phyloP scores from a whole-genome alignment of 169 alveolate genomes.

The Cryptosporidium muris region DNA sequence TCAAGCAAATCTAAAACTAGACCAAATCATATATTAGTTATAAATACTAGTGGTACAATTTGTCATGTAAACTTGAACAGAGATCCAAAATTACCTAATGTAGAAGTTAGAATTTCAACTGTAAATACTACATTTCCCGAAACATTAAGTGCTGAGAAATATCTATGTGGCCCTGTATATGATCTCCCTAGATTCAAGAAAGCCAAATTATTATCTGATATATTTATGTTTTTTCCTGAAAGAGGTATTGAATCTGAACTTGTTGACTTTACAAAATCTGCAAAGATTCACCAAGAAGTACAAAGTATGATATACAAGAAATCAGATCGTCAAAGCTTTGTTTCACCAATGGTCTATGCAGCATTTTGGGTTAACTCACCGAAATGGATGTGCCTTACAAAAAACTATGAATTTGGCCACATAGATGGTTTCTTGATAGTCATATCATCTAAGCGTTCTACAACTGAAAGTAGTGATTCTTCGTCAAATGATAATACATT shows the following conservation, averaged over 20 bases:
- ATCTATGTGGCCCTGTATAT: slow-evolving; percentile 65
- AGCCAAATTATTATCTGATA: slow-evolving; percentile 4
- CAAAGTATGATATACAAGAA: not conserved
- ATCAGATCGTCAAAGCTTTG: not conserved
- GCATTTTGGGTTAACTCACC: slow-evolving; percentile 36
- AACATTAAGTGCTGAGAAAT: not conserved
- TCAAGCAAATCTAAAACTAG: not conserved
- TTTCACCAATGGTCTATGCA: slow-evolving; percentile 8
- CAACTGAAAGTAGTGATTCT: not conserved
- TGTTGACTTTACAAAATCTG: not conserved
- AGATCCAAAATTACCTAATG: not conserved
- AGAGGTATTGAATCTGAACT: slow-evolving; percentile 24
- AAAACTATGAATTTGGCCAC: not conserved
- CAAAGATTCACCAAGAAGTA: not conserved
- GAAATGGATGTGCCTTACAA: slow-evolving; percentile 41
- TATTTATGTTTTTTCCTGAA: slow-evolving; percentile 41
- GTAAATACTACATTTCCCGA: not conserved
- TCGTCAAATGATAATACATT: not conserved
- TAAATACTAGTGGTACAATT: slow-evolving; percentile 1
- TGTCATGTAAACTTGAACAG: not conserved
- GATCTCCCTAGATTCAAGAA: slow-evolving; percentile 57
- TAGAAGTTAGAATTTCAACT: too few species aligned
- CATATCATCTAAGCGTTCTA: slow-evolving; percentile 11
- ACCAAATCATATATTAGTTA: slow-evolving; percentile 5
- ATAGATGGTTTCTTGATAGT: slow-evolving; percentile 19